Conservation (phyloP, 139 green algal species). For the Volvox africanus region DNA sequence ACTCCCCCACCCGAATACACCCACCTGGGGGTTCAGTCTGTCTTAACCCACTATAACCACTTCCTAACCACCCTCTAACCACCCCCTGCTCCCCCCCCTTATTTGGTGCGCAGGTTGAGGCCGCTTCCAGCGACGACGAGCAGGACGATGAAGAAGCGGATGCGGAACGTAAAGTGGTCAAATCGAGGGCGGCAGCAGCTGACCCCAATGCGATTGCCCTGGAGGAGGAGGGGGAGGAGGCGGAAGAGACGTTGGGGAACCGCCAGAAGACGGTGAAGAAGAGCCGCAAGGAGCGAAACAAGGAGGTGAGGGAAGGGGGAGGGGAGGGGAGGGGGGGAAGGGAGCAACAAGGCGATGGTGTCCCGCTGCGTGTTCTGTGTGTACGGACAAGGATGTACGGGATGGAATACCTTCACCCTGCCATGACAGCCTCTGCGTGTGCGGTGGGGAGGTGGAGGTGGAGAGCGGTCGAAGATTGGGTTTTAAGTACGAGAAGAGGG, state of each 20-base stretch:
- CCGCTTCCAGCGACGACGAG: conserved; percentile 47
- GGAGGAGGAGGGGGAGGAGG: background rate
- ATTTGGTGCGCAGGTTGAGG: conserved; percentile 42
- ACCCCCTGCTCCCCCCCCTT: background rate
- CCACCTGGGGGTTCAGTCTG: too few relatives aligned
- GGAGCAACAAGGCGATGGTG: background rate
- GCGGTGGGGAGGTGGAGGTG: background rate
- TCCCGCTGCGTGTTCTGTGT: too few relatives aligned
- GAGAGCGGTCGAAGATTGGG: background rate
- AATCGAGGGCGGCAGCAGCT: background rate
- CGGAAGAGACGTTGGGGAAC: conserved; percentile 2
- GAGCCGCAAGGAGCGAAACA: conserved; percentile 67
- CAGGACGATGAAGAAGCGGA: conserved; percentile 30
- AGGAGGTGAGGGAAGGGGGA: conserved; percentile 1
- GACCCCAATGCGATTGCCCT: conserved; percentile 6
- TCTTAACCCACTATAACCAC: too few relatives aligned
- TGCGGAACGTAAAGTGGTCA: background rate
- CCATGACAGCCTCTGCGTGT: too few relatives aligned
- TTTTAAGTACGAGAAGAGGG: too few relatives aligned
- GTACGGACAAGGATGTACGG: too few relatives aligned
- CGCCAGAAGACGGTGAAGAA: conserved; percentile 60
- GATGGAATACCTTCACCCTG: too few relatives aligned
- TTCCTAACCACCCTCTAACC: too few relatives aligned
- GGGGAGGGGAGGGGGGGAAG: background rate
- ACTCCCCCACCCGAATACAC: too few relatives aligned